Conservation (phyloP, 2,329 filamentous ascomycete species). For the Leptographium flavum region DNA sequence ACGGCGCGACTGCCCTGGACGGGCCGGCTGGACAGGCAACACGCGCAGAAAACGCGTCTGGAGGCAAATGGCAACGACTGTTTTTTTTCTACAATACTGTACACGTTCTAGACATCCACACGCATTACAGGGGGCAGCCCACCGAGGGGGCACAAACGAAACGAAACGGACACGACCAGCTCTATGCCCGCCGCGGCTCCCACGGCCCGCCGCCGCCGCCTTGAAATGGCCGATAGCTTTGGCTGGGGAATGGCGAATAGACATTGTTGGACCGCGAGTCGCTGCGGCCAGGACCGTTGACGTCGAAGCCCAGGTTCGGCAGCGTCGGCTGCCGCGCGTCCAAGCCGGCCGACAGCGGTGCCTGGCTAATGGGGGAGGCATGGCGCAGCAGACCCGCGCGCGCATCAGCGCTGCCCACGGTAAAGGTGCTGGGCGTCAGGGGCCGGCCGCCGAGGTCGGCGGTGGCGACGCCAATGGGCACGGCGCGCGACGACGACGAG, state of each 20-base stretch:
- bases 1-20: too few species aligned
- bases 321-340: neutral
- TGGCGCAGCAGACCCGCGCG: neutral
- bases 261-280: neutral
- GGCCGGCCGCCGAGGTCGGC: neutral
- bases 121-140: too few species aligned
- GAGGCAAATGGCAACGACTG: too few species aligned
- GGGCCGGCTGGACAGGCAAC: too few species aligned
- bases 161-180: neutral
- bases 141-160: neutral
- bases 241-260: neutral
- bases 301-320: neutral
- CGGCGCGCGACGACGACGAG: constrained; percentile 1
- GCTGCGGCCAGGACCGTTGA: neutral
- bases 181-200: neutral
- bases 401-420: neutral
- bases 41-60: too few species aligned
- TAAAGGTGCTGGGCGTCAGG: neutral
- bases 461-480: constrained; percentile 4
- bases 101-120: too few species aligned
- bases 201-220: neutral
- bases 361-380: neutral
- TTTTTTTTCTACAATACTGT: too few species aligned
- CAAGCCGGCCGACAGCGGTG: neutral
- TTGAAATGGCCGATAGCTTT: neutral